Percentiles rank a stretch among this genome's conserved stretches.
Evolutionary conservation across 352 stramenopile species (phyloP).

Genomic region (Hyaloperonospora arabidopsidis): DNA sequence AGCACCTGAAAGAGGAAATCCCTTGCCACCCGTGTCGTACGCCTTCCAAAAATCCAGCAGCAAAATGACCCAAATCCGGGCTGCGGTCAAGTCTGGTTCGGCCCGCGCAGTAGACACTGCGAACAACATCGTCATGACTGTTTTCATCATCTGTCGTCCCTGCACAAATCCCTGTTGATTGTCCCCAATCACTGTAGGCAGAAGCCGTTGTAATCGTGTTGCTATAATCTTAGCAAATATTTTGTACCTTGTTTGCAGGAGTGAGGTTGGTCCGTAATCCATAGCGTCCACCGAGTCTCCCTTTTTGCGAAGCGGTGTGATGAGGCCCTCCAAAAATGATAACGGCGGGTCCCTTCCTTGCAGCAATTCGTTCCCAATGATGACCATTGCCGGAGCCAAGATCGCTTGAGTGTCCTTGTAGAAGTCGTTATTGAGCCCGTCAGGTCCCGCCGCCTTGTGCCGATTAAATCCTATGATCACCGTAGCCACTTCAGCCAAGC

Average conservation of each 20-base stretch:
- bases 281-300: background rate
- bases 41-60: no score
- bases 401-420: background rate
- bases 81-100: no score
- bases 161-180: no score
- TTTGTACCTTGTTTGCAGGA: background rate
- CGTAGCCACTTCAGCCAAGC: no score
- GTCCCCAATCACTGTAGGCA: no score
- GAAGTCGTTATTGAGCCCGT: background rate
- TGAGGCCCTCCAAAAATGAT: background rate
- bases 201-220: no score
- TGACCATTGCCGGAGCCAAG: background rate
- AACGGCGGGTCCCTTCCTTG: background rate
- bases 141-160: no score
- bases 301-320: background rate
- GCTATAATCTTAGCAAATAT: background rate
- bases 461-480: background rate
- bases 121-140: no score
- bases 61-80: no score
- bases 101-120: no score
- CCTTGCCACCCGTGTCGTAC: no score
- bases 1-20: no score
- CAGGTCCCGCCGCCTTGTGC: background rate
- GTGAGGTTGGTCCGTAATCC: background rate
- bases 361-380: background rate